These are phyloP conservation scores for Lipomyces yamanashiensis DNA, from an alignment of 805 yeast genomes.

Conservation along the genomic window DNA sequence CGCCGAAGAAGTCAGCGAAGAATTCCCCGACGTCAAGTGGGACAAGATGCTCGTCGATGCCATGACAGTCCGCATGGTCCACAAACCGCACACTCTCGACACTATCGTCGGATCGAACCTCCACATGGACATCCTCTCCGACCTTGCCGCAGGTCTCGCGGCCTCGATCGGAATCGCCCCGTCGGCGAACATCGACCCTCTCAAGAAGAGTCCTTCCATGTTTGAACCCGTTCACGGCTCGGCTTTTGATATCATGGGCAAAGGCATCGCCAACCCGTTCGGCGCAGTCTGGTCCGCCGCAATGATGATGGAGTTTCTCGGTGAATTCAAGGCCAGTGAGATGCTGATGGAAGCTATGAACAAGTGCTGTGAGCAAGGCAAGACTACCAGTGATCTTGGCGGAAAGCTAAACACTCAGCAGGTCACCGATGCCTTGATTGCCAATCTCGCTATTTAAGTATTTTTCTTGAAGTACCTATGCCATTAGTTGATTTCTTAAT, in stretches of 20 bases:
- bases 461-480: no score
- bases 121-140: constrained; percentile 37
- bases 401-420: constrained; percentile 26
- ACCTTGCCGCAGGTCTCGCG: constrained; percentile 35
- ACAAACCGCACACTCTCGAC: constrained; percentile 31
- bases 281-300: constrained; percentile 37
- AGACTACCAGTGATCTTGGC: constrained; percentile 25
- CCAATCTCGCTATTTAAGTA: not conserved
- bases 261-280: constrained; percentile 37
- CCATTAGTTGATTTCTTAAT: no score
- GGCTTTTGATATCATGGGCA: constrained; percentile 37
- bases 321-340: constrained; percentile 28
- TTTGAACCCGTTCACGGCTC: constrained; percentile 39
- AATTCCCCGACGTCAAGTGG: constrained; percentile 37
- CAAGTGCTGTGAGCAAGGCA: constrained; percentile 3
- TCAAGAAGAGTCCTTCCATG: constrained; percentile 30
- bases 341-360: constrained; percentile 20
- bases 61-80: constrained; percentile 37
- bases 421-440: constrained; percentile 25
- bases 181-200: constrained; percentile 36
- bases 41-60: constrained; percentile 38
- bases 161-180: constrained; percentile 38
- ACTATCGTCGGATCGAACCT: constrained; percentile 35
- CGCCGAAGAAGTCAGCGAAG: constrained; percentile 31
- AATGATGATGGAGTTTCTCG: constrained; percentile 36